These are phyloP conservation scores for Symbiotaphrina buchneri DNA, from an alignment of 495 filamentous ascomycete genomes.

Conservation along the genomic window DNA sequence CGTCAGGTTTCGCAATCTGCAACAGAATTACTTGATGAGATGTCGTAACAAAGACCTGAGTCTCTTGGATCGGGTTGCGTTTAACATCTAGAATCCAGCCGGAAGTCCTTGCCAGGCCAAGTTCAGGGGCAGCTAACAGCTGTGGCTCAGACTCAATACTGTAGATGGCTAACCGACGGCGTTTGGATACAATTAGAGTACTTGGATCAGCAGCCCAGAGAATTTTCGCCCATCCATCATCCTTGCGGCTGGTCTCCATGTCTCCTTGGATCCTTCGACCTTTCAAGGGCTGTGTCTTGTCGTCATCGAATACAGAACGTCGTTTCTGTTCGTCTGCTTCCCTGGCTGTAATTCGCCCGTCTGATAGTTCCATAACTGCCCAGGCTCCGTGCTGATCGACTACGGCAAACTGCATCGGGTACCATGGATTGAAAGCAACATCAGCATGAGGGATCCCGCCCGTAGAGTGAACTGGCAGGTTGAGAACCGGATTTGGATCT, in stretches of 20 bases:
- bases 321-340: too few species aligned
- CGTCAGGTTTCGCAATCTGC: constrained; percentile 3
- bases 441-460: constrained; percentile 41
- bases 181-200: constrained; percentile 12
- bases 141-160: constrained; percentile 6
- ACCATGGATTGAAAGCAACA: constrained; percentile 59
- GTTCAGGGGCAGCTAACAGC: constrained; percentile 5
- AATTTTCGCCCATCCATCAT: constrained; percentile 17
- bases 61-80: constrained; percentile 7
- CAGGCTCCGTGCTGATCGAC: constrained; percentile 53
- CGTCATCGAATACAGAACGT: too few species aligned
- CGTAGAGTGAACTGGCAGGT: constrained; percentile 26
- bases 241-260: not conserved
- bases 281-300: constrained; percentile 19
- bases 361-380: too few species aligned
- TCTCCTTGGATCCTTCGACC: constrained; percentile 1
- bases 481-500: constrained; percentile 33
- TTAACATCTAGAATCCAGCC: constrained; percentile 14
- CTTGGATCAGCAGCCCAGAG: constrained; percentile 12
- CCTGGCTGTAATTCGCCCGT: too few species aligned
- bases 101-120: constrained; percentile 5
- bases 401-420: constrained; percentile 42
- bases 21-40: constrained; percentile 10
- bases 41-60: constrained; percentile 12
- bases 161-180: constrained; percentile 9